phyloP scores from a whole-genome alignment of 2,329 filamentous ascomycete species.

The Arthrobotrys pseudoclavata region DNA sequence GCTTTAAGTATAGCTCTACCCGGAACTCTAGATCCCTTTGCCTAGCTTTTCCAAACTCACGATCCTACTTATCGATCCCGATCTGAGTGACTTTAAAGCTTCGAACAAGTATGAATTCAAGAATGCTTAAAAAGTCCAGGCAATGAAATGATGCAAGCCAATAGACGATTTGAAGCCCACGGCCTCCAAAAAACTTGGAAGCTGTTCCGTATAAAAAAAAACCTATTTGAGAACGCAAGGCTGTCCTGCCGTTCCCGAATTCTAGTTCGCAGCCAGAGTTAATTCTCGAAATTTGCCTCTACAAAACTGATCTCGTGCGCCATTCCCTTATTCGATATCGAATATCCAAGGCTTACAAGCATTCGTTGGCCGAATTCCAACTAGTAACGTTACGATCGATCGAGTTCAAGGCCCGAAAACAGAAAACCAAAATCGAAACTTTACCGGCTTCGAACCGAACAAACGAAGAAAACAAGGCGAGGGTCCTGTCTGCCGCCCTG shows the following conservation, averaged over 20 bases:
- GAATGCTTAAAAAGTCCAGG: neutral
- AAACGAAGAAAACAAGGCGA: neutral
- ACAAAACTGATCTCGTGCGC: slow-evolving; percentile 16
- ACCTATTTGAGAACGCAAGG: slow-evolving; percentile 32
- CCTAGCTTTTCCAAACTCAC: slow-evolving; percentile 16
- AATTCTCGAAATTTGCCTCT: neutral
- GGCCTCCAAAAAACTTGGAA: slow-evolving; percentile 5
- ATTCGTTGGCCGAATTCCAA: neutral
- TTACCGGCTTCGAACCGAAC: too few species aligned
- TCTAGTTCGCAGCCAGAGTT: neutral
- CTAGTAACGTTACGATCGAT: neutral
- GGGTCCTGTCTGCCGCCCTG: neutral
- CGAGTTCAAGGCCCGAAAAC: neutral
- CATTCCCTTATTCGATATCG: slow-evolving; percentile 6
- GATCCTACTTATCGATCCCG: slow-evolving; percentile 14
- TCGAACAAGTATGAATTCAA: neutral
- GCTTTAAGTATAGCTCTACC: neutral
- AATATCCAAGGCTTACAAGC: too few species aligned
- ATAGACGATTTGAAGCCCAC: neutral
- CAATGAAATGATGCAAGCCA: neutral
- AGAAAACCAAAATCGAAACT: neutral
- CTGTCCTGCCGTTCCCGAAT: neutral
- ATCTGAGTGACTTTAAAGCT: slow-evolving; percentile 24
- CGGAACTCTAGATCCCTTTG: neutral
- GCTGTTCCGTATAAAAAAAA: slow-evolving; percentile 9